phyloP scores from a whole-genome alignment of 306 rosid species.

The Cicer pinnatifidum region DNA sequence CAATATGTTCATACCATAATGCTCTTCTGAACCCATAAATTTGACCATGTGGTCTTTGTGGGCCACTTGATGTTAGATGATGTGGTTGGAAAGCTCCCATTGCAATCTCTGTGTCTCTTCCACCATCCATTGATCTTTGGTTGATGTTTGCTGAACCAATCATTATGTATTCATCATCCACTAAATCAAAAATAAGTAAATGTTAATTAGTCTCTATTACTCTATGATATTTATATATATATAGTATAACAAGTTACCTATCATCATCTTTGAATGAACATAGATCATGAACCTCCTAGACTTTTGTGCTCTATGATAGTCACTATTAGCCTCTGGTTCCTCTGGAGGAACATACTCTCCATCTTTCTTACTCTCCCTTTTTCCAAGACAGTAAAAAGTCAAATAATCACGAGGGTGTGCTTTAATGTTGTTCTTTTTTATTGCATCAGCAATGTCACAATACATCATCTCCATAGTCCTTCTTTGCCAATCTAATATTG shows the following conservation, averaged over 20 bases:
- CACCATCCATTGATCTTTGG: slow-evolving; percentile 86
- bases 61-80: slow-evolving; percentile 45
- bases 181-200: slow-evolving; percentile 38
- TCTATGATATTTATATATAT: not conserved
- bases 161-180: slow-evolving; percentile 87
- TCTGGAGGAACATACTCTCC: slow-evolving; percentile 63
- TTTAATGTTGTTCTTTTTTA: slow-evolving; percentile 48
- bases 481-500: slow-evolving; percentile 85
- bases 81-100: slow-evolving; percentile 85
- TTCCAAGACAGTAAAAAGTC: slow-evolving; percentile 85
- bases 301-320: slow-evolving; percentile 63
- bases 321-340: slow-evolving; percentile 58
- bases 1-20: slow-evolving; percentile 74
- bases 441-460: slow-evolving; percentile 60
- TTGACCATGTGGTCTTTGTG: slow-evolving; percentile 50
- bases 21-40: slow-evolving; percentile 62
- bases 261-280: slow-evolving; percentile 94
- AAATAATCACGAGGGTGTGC: slow-evolving; percentile 67
- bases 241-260: slow-evolving; percentile 53
- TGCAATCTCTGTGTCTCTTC: slow-evolving; percentile 88
- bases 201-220: not conserved
- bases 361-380: slow-evolving; percentile 46
- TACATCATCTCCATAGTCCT: slow-evolving; percentile 92
- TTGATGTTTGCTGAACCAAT: slow-evolving; percentile 89
- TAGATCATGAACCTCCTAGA: slow-evolving; percentile 85